Percentiles rank a stretch among this genome's conserved stretches.
These are phyloP conservation scores for Gossypium lobatum DNA, from an alignment of 441 rosid genomes.

Conservation along the genomic window DNA sequence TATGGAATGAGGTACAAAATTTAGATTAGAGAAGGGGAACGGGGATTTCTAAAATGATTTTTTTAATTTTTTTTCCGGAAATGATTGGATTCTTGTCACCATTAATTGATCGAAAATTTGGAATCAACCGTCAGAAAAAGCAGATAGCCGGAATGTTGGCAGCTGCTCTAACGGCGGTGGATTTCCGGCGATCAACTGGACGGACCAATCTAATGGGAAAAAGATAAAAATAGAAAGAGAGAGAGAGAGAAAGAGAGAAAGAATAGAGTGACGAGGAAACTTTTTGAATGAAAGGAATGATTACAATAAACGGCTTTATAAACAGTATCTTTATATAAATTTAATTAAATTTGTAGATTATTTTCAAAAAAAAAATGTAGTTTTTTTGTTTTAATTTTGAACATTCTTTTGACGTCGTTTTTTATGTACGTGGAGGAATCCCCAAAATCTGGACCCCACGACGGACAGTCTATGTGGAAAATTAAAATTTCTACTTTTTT, in stretches of 20 bases:
- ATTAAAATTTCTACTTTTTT: neutral
- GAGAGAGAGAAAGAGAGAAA: neutral
- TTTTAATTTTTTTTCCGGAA: neutral
- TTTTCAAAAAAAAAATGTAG: neutral
- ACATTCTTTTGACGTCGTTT: neutral
- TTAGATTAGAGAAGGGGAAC: neutral
- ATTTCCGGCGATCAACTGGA: slow-evolving; percentile 29
- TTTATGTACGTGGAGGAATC: neutral
- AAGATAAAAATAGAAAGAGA: neutral
- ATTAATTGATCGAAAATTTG: slow-evolving; percentile 15
- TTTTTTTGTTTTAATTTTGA: too few relatives aligned
- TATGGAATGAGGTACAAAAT: slow-evolving; percentile 6
- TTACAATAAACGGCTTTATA: slow-evolving; percentile 1
- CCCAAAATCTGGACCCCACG: neutral
- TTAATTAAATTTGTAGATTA: neutral
- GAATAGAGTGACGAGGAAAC: slow-evolving; percentile 4
- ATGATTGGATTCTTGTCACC: slow-evolving; percentile 11
- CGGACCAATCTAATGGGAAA: neutral
- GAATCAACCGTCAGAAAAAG: slow-evolving; percentile 20
- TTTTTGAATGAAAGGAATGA: neutral
- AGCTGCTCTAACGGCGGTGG: slow-evolving; percentile 23
- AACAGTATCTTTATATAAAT: neutral
- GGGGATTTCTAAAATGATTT: slow-evolving; percentile 2
- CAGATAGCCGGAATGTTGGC: slow-evolving; percentile 25
- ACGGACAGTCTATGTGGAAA: neutral